phyloP scores from a whole-genome alignment of 2,329 filamentous ascomycete species.

The Coccinonectria pachysandricola region DNA sequence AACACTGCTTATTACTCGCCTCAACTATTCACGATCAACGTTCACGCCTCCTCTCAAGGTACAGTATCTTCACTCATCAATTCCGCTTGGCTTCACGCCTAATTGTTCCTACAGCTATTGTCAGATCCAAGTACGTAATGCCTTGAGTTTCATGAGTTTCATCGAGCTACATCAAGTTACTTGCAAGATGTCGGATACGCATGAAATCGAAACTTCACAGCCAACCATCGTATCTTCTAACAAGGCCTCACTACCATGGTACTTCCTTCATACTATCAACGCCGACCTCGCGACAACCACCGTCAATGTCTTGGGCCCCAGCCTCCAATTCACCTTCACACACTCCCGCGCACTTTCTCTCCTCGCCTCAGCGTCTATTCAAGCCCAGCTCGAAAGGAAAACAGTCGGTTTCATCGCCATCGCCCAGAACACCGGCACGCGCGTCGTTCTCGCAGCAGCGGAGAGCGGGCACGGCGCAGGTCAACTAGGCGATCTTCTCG shows the following conservation, averaged over 20 bases:
- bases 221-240: constrained; percentile 16
- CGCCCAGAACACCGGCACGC: constrained; percentile 4
- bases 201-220: constrained; percentile 3
- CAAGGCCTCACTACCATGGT: constrained; percentile 7
- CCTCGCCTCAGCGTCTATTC: constrained; percentile 2
- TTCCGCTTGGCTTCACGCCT: too few relatives aligned
- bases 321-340: constrained; percentile 19
- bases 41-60: too few relatives aligned
- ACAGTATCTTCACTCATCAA: too few relatives aligned
- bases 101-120: too few relatives aligned
- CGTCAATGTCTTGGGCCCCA: constrained; percentile 23
- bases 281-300: constrained; percentile 13
- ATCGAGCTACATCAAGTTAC: too few relatives aligned
- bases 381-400: constrained; percentile 15
- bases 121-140: too few relatives aligned
- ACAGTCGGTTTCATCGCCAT: constrained; percentile 24
- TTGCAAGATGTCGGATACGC: constrained; percentile 4
- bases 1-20: too few relatives aligned
- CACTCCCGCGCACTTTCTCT: constrained; percentile 15
- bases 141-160: too few relatives aligned
- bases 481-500: constrained; percentile 19
- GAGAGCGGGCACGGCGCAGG: constrained; percentile 25
- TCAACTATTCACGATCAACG: too few relatives aligned
- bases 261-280: constrained; percentile 24
- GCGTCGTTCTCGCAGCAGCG: constrained; percentile 22